Conservation (phyloP, 352 stramenopile genomes). For the Globisporangium okanoganense region DNA sequence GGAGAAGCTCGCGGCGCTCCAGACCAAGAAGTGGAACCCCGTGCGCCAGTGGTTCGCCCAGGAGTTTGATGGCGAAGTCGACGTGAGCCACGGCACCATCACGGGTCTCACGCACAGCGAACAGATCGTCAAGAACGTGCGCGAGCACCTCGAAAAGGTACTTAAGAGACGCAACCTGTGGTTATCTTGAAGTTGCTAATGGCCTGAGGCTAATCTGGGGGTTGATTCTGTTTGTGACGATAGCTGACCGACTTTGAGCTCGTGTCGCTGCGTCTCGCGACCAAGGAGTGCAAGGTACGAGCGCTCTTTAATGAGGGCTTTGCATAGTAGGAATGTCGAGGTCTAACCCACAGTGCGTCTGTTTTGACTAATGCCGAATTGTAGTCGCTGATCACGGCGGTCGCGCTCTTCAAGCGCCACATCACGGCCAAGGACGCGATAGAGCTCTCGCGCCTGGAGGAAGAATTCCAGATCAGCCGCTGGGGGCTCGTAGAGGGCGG, state of each 20-base stretch:
- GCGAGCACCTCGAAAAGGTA: slow-evolving; percentile 56
- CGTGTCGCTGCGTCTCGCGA: slow-evolving; percentile 64
- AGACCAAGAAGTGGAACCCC: slow-evolving; percentile 85
- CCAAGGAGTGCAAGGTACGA: slow-evolving; percentile 83
- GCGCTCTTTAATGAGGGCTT: background rate
- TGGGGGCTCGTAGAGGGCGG: slow-evolving; percentile 88
- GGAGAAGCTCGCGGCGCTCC: slow-evolving; percentile 72
- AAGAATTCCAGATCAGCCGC: slow-evolving; percentile 87
- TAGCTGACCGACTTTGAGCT: slow-evolving; percentile 76
- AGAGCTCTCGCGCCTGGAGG: slow-evolving; percentile 77
- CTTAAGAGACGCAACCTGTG: background rate
- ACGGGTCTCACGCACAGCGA: slow-evolving; percentile 55
- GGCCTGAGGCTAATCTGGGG: background rate
- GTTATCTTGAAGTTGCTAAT: background rate
- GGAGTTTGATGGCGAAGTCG: slow-evolving; percentile 68
- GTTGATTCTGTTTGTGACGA: background rate
- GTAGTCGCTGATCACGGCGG: slow-evolving; percentile 77
- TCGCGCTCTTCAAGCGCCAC: slow-evolving; percentile 81
- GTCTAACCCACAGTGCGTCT: background rate
- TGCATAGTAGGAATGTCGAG: background rate
- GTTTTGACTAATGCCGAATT: background rate
- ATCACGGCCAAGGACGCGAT: slow-evolving; percentile 85
- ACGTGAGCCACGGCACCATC: slow-evolving; percentile 83
- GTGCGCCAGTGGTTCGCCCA: slow-evolving; percentile 83
- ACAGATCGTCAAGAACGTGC: slow-evolving; percentile 58